These are phyloP conservation scores for Aspergillus puulaauensis DNA, from an alignment of 2,329 filamentous ascomycete genomes.

Conservation along the genomic window DNA sequence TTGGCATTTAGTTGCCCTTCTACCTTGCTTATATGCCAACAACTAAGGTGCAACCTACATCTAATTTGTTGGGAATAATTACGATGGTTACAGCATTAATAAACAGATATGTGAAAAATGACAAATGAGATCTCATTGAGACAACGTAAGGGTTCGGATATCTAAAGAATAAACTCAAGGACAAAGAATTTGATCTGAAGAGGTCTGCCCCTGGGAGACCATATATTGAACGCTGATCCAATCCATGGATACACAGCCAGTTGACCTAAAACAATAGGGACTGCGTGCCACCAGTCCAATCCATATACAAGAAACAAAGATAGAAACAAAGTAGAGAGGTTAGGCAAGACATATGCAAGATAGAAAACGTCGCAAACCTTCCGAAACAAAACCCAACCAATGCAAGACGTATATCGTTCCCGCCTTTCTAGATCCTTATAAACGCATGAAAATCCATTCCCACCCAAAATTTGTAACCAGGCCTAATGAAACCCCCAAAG, in stretches of 20 bases:
- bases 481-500: constrained; percentile 26
- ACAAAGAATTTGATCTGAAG: background rate
- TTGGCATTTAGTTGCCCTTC: too few relatives aligned
- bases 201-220: constrained; percentile 34
- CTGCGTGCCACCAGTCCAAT: constrained; percentile 30
- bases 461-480: constrained; percentile 30
- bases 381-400: constrained; percentile 38
- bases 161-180: background rate
- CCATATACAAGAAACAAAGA: constrained; percentile 35
- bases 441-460: constrained; percentile 33
- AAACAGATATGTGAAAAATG: background rate
- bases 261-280: constrained; percentile 31
- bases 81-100: background rate
- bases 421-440: constrained; percentile 43
- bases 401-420: constrained; percentile 47
- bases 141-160: background rate
- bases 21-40: too few relatives aligned
- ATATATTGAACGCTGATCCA: constrained; percentile 39
- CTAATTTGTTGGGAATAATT: too few relatives aligned
- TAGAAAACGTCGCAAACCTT: constrained; percentile 27
- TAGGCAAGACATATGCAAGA: constrained; percentile 25
- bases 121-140: background rate
- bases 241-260: constrained; percentile 35
- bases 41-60: background rate
- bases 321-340: constrained; percentile 24